Evolutionary conservation across 1,284 basidiomycete species (phyloP), one percentile per base, ranked within the genome.

Genomic region (Cronartium ribicola): DNA sequence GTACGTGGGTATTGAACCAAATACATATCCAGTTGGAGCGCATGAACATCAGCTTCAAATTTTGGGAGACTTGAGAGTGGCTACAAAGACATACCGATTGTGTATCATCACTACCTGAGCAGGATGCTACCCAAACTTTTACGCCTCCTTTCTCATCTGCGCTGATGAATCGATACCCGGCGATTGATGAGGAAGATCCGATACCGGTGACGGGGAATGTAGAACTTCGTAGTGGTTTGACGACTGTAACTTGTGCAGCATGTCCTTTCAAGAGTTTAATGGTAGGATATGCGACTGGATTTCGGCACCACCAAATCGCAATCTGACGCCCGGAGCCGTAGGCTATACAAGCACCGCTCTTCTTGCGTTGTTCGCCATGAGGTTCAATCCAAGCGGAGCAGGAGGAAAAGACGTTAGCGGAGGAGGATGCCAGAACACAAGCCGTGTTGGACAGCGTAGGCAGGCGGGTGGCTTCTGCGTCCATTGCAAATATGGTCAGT

Each of bases 371-470:
- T 14, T 14, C 5, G 5, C 22, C 5, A 7, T 51, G 17, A 5
- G 68, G 40, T 48, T n/a, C 37, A 46, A 72, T 37, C 7, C 62
- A 37, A 20, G 40, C 48, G 2, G 69, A 72, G 51, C 69, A 72
- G 5, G 69, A 72, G 3, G 69, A 72, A 60, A 72, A 72, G 5
- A 60, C 29, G 29, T 72, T 72, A 48, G 63, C 62, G 10, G 69
- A 48, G 4, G 69, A 48, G 7, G 69, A 22, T 13, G 36, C 59
- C 20, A 61, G 29, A 5, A 61, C n/a, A 61, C 48, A 51, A 51
- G 5, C 5, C 17, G 17, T 51, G 17, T 51, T 20, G 22, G 48
- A 14, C 4, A 51, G 22, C 17, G 6, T 6, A 29, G 29, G 29
- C 29, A 29, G 29, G 29, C 2, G 29, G 29, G 29, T 29, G 29